Percentiles rank a stretch among this genome's conserved stretches.
These are phyloP conservation scores for Cladosporium sphaerospermum DNA, from an alignment of 2,329 filamentous ascomycete genomes.

Conservation along the genomic window DNA sequence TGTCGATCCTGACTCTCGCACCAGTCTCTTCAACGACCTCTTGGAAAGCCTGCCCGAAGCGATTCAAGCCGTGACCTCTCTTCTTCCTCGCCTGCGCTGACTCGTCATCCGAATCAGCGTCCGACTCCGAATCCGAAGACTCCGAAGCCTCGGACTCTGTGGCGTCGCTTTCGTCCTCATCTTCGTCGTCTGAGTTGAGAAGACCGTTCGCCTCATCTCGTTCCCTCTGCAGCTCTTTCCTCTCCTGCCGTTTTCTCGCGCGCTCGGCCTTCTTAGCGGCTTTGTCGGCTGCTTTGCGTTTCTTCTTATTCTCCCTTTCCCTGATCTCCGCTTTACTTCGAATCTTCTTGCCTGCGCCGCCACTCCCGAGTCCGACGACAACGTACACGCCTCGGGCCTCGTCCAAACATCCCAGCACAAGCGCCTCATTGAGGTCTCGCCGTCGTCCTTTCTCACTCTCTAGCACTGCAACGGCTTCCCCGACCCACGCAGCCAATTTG, in stretches of 20 bases:
- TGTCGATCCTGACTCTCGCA: slow-evolving; percentile 84
- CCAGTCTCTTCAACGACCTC: slow-evolving; percentile 90
- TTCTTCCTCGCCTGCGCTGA: slow-evolving; percentile 51
- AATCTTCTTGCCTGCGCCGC: slow-evolving; percentile 62
- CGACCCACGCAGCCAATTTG: slow-evolving; percentile 90
- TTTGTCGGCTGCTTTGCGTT: slow-evolving; percentile 49
- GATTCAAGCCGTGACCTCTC: slow-evolving; percentile 71
- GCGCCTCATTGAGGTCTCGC: slow-evolving; percentile 57
- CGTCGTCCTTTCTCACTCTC: slow-evolving; percentile 73
- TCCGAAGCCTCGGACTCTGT: slow-evolving; percentile 47
- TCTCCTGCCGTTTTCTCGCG: slow-evolving; percentile 50
- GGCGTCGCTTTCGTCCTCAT: slow-evolving; percentile 45
- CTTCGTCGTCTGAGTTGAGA: slow-evolving; percentile 39
- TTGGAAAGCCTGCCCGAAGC: slow-evolving; percentile 92
- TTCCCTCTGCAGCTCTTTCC: slow-evolving; percentile 55
- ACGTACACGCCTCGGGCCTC: slow-evolving; percentile 83
- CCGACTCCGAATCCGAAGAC: slow-evolving; percentile 28
- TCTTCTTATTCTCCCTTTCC: slow-evolving; percentile 60
- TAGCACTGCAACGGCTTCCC: slow-evolving; percentile 83
- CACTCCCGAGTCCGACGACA: slow-evolving; percentile 78
- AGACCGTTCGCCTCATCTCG: slow-evolving; percentile 50
- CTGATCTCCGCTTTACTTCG: slow-evolving; percentile 28
- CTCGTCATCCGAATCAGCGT: slow-evolving; percentile 35
- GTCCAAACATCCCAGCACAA: slow-evolving; percentile 86
- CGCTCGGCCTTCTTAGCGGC: slow-evolving; percentile 46